phyloP scores from a whole-genome alignment of 306 rosid species.

The Aeschynomene evenia region DNA sequence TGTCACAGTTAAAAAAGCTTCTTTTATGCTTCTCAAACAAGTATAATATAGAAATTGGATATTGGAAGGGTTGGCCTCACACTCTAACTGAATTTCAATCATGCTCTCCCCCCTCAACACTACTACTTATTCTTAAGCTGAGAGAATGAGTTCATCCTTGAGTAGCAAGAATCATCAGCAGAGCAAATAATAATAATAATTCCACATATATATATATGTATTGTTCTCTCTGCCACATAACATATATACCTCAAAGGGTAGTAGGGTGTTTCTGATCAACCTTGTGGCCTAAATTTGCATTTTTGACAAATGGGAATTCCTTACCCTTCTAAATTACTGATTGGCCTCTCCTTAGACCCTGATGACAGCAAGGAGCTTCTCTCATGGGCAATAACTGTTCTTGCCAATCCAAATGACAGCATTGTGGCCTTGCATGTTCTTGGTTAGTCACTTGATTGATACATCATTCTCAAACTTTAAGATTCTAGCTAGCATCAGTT shows the following conservation, averaged over 20 bases:
- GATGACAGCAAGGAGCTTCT: slow-evolving; percentile 70
- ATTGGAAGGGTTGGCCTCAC: slow-evolving; percentile 61
- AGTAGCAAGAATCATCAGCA: slow-evolving; percentile 39
- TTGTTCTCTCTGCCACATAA: slow-evolving; percentile 14
- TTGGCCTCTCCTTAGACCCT: slow-evolving; percentile 69
- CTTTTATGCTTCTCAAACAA: slow-evolving; percentile 87
- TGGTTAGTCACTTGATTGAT: slow-evolving; percentile 69
- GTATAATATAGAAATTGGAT: slow-evolving; percentile 53
- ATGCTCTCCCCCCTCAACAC: slow-evolving; percentile 43
- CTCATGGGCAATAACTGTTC: slow-evolving; percentile 66
- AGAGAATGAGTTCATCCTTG: slow-evolving; percentile 26
- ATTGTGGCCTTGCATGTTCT: slow-evolving; percentile 82
- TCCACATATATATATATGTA: too few relatives aligned
- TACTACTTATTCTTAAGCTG: slow-evolving; percentile 48
- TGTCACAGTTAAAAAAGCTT: slow-evolving; percentile 43
- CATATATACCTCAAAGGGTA: too few relatives aligned
- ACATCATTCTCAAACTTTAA: too few relatives aligned
- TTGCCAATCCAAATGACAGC: slow-evolving; percentile 77
- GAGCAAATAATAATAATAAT: slow-evolving; percentile 28
- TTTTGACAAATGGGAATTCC: slow-evolving; percentile 45
- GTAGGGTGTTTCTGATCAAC: slow-evolving; percentile 10
- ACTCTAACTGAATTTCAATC: slow-evolving; percentile 71
- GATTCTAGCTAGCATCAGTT: neutral
- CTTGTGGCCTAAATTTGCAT: slow-evolving; percentile 2
- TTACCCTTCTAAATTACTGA: slow-evolving; percentile 58